Conservation (phyloP, 805 yeast genomes). For the Priceomyces fermenticarens region DNA sequence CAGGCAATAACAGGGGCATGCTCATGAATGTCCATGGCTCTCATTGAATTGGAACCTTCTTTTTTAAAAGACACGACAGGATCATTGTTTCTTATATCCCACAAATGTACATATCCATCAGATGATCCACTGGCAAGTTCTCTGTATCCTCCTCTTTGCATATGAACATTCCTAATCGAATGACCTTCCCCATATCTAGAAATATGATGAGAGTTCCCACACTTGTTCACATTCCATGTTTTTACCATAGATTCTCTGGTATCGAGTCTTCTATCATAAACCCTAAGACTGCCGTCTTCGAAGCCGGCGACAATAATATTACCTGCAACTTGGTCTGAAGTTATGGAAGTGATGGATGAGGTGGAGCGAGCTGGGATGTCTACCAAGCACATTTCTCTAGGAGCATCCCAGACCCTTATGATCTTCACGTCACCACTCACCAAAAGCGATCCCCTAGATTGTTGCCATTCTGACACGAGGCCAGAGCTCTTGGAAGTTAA, state of each 20-base stretch:
- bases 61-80: conserved; percentile 70
- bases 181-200: conserved; percentile 12
- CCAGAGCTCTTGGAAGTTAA: conserved; percentile 82
- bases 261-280: conserved; percentile 85
- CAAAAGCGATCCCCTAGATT: conserved; percentile 82
- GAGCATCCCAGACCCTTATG: conserved; percentile 94
- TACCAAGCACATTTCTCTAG: conserved; percentile 78
- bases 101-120: conserved; percentile 78
- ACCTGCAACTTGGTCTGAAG: conserved; percentile 96
- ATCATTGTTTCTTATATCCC: conserved; percentile 81
- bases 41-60: conserved; percentile 46
- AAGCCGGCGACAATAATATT: conserved; percentile 88
- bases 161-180: conserved; percentile 74
- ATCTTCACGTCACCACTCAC: conserved; percentile 95
- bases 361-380: conserved; percentile 92
- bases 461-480: conserved; percentile 93
- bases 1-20: conserved; percentile 95
- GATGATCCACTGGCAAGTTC: conserved; percentile 82
- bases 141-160: conserved; percentile 96
- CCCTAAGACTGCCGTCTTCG: conserved; percentile 83
- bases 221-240: conserved; percentile 61
- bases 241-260: conserved; percentile 82
- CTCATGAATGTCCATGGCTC: conserved; percentile 83
- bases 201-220: conserved; percentile 8
- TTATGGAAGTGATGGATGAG: conserved; percentile 80